Evolutionary conservation across 306 rosid genomes (phyloP), one percentile per base, ranked within the genome.

Genomic region (Quercus gilva): DNA sequence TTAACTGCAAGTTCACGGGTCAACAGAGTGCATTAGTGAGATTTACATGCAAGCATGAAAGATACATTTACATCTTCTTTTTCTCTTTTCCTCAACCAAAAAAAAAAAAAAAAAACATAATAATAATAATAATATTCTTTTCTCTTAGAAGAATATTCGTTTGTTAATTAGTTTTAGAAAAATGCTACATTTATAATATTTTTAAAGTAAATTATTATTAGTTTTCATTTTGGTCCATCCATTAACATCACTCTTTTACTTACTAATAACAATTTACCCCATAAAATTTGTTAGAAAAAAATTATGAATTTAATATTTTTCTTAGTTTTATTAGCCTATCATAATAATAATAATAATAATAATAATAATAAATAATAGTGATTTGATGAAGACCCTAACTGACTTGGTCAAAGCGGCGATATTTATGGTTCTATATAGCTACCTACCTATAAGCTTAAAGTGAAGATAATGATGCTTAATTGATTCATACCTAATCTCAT

Each of bases 181-280:
- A 37, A 7, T 6, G 10, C 0, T 37, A 37, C 43, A 37, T 37
- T 8, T 33, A 33, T 6, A 37, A 37, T 7, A 37, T 37, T 37
- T 37, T 37, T 37, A 37, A 6, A 37, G 2, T 37, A 37, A 37
- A 37, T 37, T 37, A 6, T 37, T 37, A 7, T 37, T 7, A 7
- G 0, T 37, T 7, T 37, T 37, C 0, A 37, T 6, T 37, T 37
- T 7, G 0, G 0, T 7, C 0, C 2, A 37, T 6, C 0, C 0
- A 0, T 37, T 37, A 7, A 37, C 2, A 37, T 37, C 0, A 0
- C 0, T 37, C 0, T 37, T 37, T 37, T 37, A 37, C 0, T 37
- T 37, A 7, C 10, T 0, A 37, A 37, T 37, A 37, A 37, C 2
- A 37, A 37, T 37, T 37, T 37, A 37, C 0, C 0, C 7, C 0